Percentiles rank a stretch among this genome's conserved stretches.
These are phyloP conservation scores for Clavaria fumosa DNA, from an alignment of 768 basidiomycete genomes.

Conservation along the genomic window DNA sequence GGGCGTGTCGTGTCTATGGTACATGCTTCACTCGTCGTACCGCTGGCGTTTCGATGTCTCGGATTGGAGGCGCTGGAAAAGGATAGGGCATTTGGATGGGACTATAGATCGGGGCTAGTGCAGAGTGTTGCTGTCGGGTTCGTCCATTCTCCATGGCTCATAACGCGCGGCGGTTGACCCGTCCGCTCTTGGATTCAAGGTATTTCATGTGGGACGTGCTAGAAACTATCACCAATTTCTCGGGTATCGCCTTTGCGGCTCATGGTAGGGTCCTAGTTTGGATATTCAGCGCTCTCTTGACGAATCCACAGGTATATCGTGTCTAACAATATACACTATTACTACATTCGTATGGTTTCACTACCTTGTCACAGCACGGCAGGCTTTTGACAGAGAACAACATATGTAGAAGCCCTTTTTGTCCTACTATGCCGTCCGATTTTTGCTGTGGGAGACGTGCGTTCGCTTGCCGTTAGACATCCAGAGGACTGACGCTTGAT, in stretches of 20 bases:
- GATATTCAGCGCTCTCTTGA: background rate
- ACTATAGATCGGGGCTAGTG: slow-evolving; percentile 37
- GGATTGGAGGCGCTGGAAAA: slow-evolving; percentile 27
- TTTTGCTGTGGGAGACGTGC: slow-evolving; percentile 71
- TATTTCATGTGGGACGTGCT: slow-evolving; percentile 79
- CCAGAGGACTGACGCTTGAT: slow-evolving; percentile 4
- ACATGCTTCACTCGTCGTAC: slow-evolving; percentile 54
- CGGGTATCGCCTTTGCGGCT: slow-evolving; percentile 57
- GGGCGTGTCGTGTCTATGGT: slow-evolving; percentile 59
- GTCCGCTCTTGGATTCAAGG: slow-evolving; percentile 19
- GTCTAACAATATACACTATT: slow-evolving; percentile 47
- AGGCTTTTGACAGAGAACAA: slow-evolving; percentile 2
- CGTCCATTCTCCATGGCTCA: slow-evolving; percentile 11
- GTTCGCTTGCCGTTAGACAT: slow-evolving; percentile 10
- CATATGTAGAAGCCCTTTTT: slow-evolving; percentile 48
- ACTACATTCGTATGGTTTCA: slow-evolving; percentile 20
- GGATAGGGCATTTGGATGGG: slow-evolving; percentile 72
- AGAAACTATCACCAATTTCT: slow-evolving; percentile 53
- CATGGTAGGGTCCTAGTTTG: slow-evolving; percentile 35
- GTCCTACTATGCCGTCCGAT: slow-evolving; percentile 63
- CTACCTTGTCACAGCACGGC: too few species aligned
- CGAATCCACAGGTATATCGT: slow-evolving; percentile 33
- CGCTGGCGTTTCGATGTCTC: slow-evolving; percentile 42
- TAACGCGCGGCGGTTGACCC: background rate
- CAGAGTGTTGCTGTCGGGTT: slow-evolving; percentile 62